Conservation (phyloP, 805 yeast genomes). For the Schizosaccharomyces japonicus region DNA sequence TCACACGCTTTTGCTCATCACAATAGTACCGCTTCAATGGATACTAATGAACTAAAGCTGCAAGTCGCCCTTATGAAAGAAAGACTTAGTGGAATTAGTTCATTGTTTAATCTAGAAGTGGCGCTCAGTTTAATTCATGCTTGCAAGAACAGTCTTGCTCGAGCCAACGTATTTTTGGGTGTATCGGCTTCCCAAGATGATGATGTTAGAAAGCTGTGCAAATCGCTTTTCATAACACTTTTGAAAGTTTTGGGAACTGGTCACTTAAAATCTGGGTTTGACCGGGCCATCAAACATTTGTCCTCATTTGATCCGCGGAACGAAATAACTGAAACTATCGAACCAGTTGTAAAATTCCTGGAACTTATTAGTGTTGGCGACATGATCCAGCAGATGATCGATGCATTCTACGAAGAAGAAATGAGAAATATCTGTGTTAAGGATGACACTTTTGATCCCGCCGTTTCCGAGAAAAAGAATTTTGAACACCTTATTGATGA, state of each 20-base stretch:
- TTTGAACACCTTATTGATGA: conserved; percentile 66
- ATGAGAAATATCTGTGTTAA: conserved; percentile 39
- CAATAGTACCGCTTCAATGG: neutral
- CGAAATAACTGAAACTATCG: conserved; percentile 15
- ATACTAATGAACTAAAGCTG: conserved; percentile 47
- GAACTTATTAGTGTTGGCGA: conserved; percentile 86
- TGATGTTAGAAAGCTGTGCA: conserved; percentile 24
- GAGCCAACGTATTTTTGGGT: conserved; percentile 27
- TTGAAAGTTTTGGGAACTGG: conserved; percentile 36
- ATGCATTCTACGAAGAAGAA: conserved; percentile 74
- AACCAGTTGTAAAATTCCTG: conserved; percentile 66
- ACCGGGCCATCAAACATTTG: conserved; percentile 48
- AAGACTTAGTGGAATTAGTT: conserved; percentile 51
- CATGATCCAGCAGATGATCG: conserved; percentile 73
- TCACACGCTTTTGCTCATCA: neutral
- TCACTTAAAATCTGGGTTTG: conserved; percentile 74
- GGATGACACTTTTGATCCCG: conserved; percentile 55
- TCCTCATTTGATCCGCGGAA: conserved; percentile 43
- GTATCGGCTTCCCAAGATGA: conserved; percentile 16
- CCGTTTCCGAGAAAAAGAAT: conserved; percentile 55
- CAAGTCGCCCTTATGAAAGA: conserved; percentile 52
- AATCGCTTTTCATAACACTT: conserved; percentile 44
- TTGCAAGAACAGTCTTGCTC: conserved; percentile 38
- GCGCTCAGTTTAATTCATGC: conserved; percentile 46
- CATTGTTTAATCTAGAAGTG: conserved; percentile 58